Percentiles rank a stretch among this genome's conserved stretches.
These are phyloP conservation scores for Eimeria maxima DNA, from an alignment of 169 alveolate species.

Conservation along the genomic window DNA sequence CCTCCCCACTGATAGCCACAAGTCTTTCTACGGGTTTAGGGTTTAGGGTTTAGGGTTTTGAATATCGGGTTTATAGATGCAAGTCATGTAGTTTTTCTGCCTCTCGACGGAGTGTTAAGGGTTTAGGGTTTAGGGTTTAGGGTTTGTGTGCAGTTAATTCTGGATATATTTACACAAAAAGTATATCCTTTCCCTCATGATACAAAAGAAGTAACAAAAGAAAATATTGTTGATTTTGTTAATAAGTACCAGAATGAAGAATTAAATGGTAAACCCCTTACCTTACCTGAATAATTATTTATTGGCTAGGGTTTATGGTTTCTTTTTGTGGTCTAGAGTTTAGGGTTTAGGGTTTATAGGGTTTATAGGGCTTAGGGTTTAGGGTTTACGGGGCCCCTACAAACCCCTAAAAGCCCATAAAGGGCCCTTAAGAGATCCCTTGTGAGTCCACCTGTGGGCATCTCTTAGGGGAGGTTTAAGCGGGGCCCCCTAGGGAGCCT, in stretches of 20 bases:
- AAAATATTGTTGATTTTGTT: not conserved
- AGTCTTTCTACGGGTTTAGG: not conserved
- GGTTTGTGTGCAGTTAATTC: not conserved
- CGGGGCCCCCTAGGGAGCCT: constrained; percentile 13
- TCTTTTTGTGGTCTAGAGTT: no score
- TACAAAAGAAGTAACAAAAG: not conserved
- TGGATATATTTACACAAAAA: not conserved
- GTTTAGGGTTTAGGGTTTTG: not conserved
- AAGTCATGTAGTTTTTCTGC: no score
- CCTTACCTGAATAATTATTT: not conserved
- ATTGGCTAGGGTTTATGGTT: no score
- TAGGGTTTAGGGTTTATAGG: no score
- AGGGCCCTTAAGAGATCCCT: no score
- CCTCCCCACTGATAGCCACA: no score
- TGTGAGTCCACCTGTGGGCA: no score
- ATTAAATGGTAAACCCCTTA: not conserved
- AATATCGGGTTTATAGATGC: not conserved
- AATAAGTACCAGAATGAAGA: not conserved
- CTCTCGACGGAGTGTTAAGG: no score
- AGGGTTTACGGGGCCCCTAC: no score
- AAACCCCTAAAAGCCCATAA: no score
- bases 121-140: constrained; percentile 11
- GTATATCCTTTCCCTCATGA: constrained; percentile 6
- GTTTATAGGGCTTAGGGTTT: no score
- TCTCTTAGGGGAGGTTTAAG: no score